Conservation (phyloP, 2,329 filamentous ascomycete genomes). For the Venturia effusa region DNA sequence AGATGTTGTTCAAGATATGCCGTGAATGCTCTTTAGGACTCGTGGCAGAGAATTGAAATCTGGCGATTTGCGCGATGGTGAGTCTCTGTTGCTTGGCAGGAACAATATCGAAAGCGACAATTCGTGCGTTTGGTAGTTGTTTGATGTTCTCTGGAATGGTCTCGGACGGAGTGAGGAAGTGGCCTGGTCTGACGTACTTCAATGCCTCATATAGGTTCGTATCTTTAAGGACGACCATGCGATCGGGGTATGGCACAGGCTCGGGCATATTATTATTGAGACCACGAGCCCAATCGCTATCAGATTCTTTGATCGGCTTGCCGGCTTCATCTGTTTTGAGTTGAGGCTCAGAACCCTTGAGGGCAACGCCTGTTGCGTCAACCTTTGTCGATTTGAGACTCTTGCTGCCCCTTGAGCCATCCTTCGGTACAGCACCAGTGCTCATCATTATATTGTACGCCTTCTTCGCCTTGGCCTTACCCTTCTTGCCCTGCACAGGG, state of each 20-base stretch:
- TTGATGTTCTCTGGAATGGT: neutral
- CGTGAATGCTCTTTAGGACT: neutral
- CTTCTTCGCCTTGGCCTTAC: neutral
- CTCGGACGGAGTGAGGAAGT: conserved; percentile 20
- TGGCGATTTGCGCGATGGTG: neutral
- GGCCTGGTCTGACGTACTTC: conserved; percentile 26
- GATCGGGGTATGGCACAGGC: neutral
- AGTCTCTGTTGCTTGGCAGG: neutral
- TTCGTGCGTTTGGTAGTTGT: neutral
- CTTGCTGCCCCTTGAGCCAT: no score
- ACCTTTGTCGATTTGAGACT: no score
- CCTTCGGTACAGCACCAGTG: no score
- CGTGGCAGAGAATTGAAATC: neutral
- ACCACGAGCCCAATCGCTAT: neutral
- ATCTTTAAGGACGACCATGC: neutral
- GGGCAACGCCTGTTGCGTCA: no score
- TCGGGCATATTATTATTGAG: neutral
- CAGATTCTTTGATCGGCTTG: no score
- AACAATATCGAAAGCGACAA: neutral
- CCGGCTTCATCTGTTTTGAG: no score
- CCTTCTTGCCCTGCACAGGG: neutral
- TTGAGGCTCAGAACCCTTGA: no score
- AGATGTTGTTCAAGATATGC: neutral
- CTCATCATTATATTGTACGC: neutral
- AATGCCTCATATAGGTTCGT: conserved; percentile 13